Evolutionary conservation across 495 filamentous ascomycete species (phyloP).

Genomic region (Penicillium chermesinum): DNA sequence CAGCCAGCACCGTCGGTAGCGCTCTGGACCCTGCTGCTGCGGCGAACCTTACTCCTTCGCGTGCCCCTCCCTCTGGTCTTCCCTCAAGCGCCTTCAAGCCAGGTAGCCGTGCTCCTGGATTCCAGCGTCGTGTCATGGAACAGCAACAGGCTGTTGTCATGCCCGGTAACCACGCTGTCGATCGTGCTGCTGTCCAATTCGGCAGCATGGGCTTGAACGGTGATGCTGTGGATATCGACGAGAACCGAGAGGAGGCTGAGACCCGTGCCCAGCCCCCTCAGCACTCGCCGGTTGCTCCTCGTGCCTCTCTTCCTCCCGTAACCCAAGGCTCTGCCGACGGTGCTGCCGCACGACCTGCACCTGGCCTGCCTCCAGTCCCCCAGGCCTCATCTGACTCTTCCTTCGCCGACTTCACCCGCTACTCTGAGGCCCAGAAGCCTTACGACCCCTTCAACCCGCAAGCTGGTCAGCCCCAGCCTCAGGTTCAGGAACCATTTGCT

Average conservation of each 20-base stretch:
- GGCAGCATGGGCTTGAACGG: conserved; percentile 91
- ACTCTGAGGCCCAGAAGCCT: conserved; percentile 69
- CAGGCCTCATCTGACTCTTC: conserved; percentile 46
- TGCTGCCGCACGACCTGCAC: conserved; percentile 59
- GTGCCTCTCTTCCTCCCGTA: conserved; percentile 83
- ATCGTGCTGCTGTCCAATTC: conserved; percentile 93
- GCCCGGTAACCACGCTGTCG: conserved; percentile 96
- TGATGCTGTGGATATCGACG: conserved; percentile 75
- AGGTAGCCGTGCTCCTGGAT: conserved; percentile 65
- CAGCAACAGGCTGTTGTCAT: conserved; percentile 97
- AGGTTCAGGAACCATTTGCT: conserved; percentile 53
- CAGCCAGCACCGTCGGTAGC: conserved; percentile 85
- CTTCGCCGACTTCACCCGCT: conserved; percentile 63
- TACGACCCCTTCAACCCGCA: conserved; percentile 88
- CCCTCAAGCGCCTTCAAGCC: conserved; percentile 74
- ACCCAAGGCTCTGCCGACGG: conserved; percentile 49
- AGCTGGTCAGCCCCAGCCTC: conserved; percentile 59
- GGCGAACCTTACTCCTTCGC: conserved; percentile 55
- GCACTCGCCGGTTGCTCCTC: conserved; percentile 87
- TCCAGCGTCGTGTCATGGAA: conserved; percentile 78
- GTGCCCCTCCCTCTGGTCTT: conserved; percentile 61
- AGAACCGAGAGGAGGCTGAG: conserved; percentile 90
- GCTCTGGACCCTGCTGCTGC: conserved; percentile 62
- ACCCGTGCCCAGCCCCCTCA: conserved; percentile 91
- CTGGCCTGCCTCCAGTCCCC: conserved; percentile 62